A percentile compares a stretch with the other conserved stretches of the same genome.
phyloP scores from a whole-genome alignment of 129 eudicot species.

The Helianthus tuberosus region DNA sequence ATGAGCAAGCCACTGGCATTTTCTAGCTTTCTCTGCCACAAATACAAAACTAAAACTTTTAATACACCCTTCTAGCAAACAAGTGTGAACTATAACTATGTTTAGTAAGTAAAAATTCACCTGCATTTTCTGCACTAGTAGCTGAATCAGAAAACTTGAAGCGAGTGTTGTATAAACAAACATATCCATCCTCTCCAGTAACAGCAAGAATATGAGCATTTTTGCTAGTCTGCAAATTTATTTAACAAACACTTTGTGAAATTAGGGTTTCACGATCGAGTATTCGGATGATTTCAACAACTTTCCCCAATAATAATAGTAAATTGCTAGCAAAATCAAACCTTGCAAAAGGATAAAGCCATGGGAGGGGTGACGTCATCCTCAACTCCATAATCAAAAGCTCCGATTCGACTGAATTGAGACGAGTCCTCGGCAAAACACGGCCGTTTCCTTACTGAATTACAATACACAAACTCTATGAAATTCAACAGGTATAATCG shows the following conservation, averaged over 20 bases:
- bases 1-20: constrained; percentile 80
- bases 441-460: constrained; percentile 74
- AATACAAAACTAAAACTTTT: not conserved
- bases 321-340: constrained; percentile 17
- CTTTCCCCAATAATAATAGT: not conserved
- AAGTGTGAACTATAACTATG: not conserved
- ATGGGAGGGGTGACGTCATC: constrained; percentile 66
- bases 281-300: no score
- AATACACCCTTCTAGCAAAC: constrained; percentile 10
- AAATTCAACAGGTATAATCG: no score
- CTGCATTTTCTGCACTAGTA: constrained; percentile 61
- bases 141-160: constrained; percentile 40
- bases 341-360: constrained; percentile 96
- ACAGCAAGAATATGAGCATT: constrained; percentile 80
- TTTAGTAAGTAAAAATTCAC: constrained; percentile 26
- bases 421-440: constrained; percentile 26
- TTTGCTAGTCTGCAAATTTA: constrained; percentile 54
- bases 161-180: constrained; percentile 63
- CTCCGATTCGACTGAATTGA: constrained; percentile 46
- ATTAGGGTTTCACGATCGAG: no score
- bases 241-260: no score
- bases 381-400: constrained; percentile 47
- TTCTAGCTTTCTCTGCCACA: constrained; percentile 65
- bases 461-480: no score
- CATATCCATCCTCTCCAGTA: constrained; percentile 73